Evolutionary conservation across 2,329 filamentous ascomycete genomes (phyloP).

Genomic region (Metarhizium humberi): DNA sequence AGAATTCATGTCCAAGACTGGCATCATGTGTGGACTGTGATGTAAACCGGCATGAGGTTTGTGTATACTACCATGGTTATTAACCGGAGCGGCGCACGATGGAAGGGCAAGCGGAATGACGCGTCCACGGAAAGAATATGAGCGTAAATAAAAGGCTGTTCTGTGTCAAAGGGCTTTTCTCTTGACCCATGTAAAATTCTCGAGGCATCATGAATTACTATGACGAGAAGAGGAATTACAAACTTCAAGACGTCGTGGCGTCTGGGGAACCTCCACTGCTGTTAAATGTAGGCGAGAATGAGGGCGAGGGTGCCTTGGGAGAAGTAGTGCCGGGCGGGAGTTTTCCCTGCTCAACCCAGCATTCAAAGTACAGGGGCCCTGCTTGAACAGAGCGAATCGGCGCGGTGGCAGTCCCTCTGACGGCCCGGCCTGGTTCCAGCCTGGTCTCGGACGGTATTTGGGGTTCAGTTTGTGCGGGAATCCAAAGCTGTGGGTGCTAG

Average conservation of each 20-base stretch:
- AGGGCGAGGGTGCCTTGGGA: not conserved
- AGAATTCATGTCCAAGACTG: not conserved
- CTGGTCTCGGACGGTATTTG: constrained; percentile 26
- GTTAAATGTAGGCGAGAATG: not conserved
- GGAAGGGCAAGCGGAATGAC: not conserved
- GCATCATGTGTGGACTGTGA: not conserved
- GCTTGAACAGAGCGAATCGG: constrained; percentile 46
- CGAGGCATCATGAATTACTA: not conserved
- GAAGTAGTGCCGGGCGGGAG: not conserved
- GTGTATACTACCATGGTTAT: constrained; percentile 1
- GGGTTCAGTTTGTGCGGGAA: constrained; percentile 42
- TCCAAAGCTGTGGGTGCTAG: constrained; percentile 52
- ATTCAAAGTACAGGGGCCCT: constrained; percentile 54
- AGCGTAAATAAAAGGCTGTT: not conserved
- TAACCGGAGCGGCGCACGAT: not conserved
- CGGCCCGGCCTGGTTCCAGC: constrained; percentile 15
- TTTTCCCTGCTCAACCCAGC: constrained; percentile 45
- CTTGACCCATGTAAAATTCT: not conserved
- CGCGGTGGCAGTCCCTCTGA: constrained; percentile 32
- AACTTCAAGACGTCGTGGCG: not conserved
- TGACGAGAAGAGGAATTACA: not conserved
- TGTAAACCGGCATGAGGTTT: constrained; percentile 1
- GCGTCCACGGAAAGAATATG: not conserved
- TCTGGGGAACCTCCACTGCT: not conserved
- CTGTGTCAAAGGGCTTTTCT: not conserved